Conservation (phyloP, 148 eudicot species). For the Silene uniflora region DNA sequence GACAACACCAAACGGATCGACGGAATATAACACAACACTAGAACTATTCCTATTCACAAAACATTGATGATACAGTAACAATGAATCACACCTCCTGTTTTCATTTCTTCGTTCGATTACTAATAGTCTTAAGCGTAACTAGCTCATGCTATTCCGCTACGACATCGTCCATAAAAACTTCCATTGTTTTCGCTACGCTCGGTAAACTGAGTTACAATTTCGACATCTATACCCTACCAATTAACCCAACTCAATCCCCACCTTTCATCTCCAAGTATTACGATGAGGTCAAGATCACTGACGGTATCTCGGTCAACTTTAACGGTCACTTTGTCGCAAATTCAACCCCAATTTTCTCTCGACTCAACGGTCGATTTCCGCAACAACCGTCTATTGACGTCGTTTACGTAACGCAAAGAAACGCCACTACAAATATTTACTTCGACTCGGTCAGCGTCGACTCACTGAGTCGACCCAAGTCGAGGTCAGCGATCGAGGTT, state of each 20-base stretch:
- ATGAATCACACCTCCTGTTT: background rate
- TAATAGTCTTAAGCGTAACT: background rate
- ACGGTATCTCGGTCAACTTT: constrained; percentile 65
- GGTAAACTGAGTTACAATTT: constrained; percentile 55
- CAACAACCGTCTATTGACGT: constrained; percentile 26
- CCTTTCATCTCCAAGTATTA: background rate
- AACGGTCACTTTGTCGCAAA: constrained; percentile 62
- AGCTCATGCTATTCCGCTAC: background rate
- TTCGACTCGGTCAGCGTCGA: constrained; percentile 34
- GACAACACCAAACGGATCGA: background rate
- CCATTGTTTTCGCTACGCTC: constrained; percentile 53
- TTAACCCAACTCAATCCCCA: constrained; percentile 21
- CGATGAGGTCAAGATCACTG: constrained; percentile 54
- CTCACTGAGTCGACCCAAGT: constrained; percentile 26
- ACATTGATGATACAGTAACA: background rate
- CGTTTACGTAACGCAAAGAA: constrained; percentile 60
- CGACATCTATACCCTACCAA: constrained; percentile 63
- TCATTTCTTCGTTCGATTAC: background rate
- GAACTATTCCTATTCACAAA: too few species aligned
- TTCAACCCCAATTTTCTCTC: constrained; percentile 23
- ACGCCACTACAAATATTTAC: constrained; percentile 48
- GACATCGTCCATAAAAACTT: constrained; percentile 11
- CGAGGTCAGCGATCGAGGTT: constrained; percentile 29
- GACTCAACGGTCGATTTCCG: constrained; percentile 17
- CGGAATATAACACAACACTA: too few species aligned